Evolutionary conservation across 2,329 filamentous ascomycete genomes (phyloP).

Genomic region (Pyricularia grisea): DNA sequence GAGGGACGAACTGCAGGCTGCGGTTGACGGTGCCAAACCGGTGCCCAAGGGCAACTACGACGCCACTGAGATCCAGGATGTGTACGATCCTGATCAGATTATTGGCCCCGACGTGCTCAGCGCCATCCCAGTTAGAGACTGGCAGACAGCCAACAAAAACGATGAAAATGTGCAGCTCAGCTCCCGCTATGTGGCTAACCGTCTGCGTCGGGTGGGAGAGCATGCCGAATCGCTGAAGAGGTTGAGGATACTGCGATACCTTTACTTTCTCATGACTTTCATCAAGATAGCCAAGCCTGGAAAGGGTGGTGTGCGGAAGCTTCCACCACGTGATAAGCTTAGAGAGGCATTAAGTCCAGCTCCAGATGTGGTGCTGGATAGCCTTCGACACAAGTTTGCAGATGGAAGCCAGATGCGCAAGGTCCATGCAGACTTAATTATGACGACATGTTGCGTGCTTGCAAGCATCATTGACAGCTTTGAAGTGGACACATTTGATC

Average conservation of each 20-base stretch:
- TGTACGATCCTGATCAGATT: constrained; percentile 59
- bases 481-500: constrained; percentile 58
- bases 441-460: constrained; percentile 64
- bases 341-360: constrained; percentile 45
- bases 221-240: constrained; percentile 43
- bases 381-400: constrained; percentile 61
- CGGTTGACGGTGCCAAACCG: constrained; percentile 59
- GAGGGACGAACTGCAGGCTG: constrained; percentile 25
- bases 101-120: constrained; percentile 61
- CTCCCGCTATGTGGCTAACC: constrained; percentile 56
- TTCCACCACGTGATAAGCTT: constrained; percentile 56
- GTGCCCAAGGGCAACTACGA: constrained; percentile 61
- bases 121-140: constrained; percentile 60
- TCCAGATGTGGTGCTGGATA: constrained; percentile 54
- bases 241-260: constrained; percentile 50
- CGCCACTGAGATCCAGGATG: constrained; percentile 59
- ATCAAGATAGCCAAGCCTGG: constrained; percentile 36
- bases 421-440: constrained; percentile 61
- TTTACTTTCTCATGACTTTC: constrained; percentile 47
- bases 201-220: constrained; percentile 44
- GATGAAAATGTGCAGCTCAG: constrained; percentile 45
- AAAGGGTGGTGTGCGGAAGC: constrained; percentile 32
- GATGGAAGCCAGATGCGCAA: constrained; percentile 56
- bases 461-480: constrained; percentile 65
- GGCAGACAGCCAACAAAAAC: constrained; percentile 57